Conservation (phyloP, 2,329 filamentous ascomycete genomes). For the Orbilia blumenaviensis region DNA sequence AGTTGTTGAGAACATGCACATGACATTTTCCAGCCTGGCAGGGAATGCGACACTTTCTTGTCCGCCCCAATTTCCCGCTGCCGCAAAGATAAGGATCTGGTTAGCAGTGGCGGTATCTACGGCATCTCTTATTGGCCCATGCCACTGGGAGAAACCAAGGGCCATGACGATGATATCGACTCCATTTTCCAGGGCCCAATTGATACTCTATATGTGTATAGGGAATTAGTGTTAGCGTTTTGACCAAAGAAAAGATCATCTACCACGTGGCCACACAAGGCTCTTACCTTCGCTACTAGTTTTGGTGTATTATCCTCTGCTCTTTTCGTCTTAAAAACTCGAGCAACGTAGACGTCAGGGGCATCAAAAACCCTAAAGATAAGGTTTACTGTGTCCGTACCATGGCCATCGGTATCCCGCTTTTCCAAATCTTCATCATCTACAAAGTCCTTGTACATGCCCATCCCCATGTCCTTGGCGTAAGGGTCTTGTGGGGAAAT, state of each 20-base stretch:
- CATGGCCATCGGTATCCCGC: background rate
- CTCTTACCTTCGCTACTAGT: background rate
- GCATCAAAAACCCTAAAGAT: background rate
- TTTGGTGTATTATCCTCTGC: background rate
- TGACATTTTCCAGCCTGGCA: background rate
- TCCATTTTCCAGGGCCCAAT: background rate
- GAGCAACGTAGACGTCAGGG: background rate
- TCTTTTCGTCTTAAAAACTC: background rate
- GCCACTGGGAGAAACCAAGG: background rate
- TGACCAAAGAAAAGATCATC: no score
- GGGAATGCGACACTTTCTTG: background rate
- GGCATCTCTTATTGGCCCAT: background rate
- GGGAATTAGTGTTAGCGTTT: no score
- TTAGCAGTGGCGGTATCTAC: background rate
- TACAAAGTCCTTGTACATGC: background rate
- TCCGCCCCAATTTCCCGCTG: background rate
- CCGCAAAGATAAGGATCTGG: background rate
- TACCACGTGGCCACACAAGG: background rate
- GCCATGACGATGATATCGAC: background rate
- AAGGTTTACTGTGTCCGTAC: background rate
- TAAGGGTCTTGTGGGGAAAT: background rate
- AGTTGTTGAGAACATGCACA: background rate
- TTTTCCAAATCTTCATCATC: background rate
- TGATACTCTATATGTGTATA: background rate
- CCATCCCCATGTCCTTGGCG: background rate